Conservation (phyloP, 1,284 basidiomycete genomes). For the Ganoderma multipileum region DNA sequence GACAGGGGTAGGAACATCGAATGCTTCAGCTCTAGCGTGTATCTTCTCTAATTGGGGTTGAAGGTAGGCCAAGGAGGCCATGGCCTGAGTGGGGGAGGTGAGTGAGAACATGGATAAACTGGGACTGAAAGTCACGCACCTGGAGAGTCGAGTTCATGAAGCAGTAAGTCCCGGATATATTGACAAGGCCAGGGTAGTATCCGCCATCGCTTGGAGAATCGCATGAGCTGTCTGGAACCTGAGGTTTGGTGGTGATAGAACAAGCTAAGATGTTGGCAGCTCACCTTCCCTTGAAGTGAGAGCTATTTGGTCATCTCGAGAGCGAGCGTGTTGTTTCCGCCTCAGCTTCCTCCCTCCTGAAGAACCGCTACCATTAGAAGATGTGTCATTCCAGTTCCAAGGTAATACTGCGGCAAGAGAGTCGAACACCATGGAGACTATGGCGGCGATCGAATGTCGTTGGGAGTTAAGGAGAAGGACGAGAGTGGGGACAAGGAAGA, state of each 20-base stretch:
- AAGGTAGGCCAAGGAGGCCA: conserved; percentile 84
- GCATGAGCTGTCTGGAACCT: conserved; percentile 17
- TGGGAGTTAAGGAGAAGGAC: conserved; percentile 48
- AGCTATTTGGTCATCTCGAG: conserved; percentile 61
- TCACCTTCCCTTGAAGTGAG: conserved; percentile 24
- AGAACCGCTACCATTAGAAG: conserved; percentile 37
- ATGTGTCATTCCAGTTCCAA: conserved; percentile 61
- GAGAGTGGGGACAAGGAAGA: conserved; percentile 61
- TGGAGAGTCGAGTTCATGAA: conserved; percentile 96
- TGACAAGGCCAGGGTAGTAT: conserved; percentile 88
- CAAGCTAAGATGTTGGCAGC: neutral
- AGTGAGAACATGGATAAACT: conserved; percentile 7
- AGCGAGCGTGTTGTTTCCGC: conserved; percentile 54
- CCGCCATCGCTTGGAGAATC: conserved; percentile 45
- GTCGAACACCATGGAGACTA: conserved; percentile 63
- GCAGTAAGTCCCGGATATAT: conserved; percentile 93
- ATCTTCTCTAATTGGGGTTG: conserved; percentile 77
- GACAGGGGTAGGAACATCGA: conserved; percentile 84
- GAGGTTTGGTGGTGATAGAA: neutral
- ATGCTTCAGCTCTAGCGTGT: conserved; percentile 73
- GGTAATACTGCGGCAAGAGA: conserved; percentile 56
- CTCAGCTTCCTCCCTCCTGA: conserved; percentile 52
- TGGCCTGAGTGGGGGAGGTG: conserved; percentile 57
- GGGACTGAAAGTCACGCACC: conserved; percentile 49
- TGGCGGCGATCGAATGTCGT: conserved; percentile 43